Evolutionary conservation across 2,329 filamentous ascomycete species (phyloP), one percentile per base, ranked within the genome.

Genomic region (Blumeria hordei): DNA sequence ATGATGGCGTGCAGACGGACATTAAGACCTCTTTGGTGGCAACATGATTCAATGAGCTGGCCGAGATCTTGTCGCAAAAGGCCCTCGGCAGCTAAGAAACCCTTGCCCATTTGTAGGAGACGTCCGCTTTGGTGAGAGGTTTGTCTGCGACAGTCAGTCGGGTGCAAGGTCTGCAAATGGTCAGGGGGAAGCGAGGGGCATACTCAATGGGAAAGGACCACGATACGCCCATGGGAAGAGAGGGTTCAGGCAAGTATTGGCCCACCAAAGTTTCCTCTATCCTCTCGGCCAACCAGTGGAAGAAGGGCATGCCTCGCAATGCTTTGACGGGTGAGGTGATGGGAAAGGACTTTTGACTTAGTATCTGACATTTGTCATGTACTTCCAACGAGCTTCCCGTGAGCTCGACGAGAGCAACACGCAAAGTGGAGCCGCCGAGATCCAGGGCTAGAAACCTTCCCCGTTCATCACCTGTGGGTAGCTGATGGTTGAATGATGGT

Each of bases 151-250:
- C 28, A 11, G 55, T 62, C 60, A 66, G 64, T 62, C 61, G 59
- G 62, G 52, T 47, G 51, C 54, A 6, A 21, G 8, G 16, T 28
- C 21, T 28, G 37, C 37, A 53, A 35, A 8, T 45, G 32, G 14
- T 28, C 14, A 6, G 34, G 52, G 49, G 28, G 32, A 58, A 37
- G 50, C 18, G 53, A 37, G 34, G 12, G 34, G 70, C 76, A 64
- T 69, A 81, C 78, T 83, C 76, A 47, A 83, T 77, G 32, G 80
- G 80, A 60, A 84, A 84, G 57, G 79, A 83, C 78, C 80, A 83
- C 6, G 80, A 76, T 58, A 83, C 65, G 0, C 78, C 78, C 67
- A 81, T 70, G 8, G 73, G 73, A 54, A 83, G 67, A 33, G 74
- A 71, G 1, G 55, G 50, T 28, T 60, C 53, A 9, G 59, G 61